Conservation (phyloP, 306 rosid genomes). For the Neltuma alba region DNA sequence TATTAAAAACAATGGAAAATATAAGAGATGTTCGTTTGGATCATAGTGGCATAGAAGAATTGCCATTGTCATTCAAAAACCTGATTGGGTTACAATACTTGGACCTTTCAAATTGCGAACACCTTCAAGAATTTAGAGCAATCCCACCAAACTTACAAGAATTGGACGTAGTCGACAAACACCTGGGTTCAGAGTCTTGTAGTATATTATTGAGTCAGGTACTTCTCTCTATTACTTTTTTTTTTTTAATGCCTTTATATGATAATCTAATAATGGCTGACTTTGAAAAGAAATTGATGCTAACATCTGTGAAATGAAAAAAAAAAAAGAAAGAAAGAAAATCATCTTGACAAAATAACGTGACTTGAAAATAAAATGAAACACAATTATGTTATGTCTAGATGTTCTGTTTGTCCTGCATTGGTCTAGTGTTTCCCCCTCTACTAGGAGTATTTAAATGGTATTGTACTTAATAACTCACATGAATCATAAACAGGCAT, state of each 20-base stretch:
- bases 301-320: neutral
- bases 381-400: too few species aligned
- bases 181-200: neutral
- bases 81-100: neutral
- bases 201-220: constrained; percentile 5
- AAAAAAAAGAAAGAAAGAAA: too few species aligned
- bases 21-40: neutral
- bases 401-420: neutral
- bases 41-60: constrained; percentile 9
- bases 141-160: neutral
- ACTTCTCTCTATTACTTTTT: neutral
- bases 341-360: too few species aligned
- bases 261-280: neutral
- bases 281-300: neutral
- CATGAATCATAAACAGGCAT: neutral
- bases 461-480: neutral
- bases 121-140: neutral
- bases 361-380: too few species aligned
- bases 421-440: neutral
- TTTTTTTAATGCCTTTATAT: neutral
- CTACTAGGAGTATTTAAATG: too few species aligned
- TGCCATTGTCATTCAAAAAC: neutral
- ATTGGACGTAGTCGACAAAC: neutral
- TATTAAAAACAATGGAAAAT: neutral
- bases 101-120: neutral